These are phyloP conservation scores for Fagopyrum tataricum DNA, from an alignment of 148 eudicot species.

Conservation along the genomic window DNA sequence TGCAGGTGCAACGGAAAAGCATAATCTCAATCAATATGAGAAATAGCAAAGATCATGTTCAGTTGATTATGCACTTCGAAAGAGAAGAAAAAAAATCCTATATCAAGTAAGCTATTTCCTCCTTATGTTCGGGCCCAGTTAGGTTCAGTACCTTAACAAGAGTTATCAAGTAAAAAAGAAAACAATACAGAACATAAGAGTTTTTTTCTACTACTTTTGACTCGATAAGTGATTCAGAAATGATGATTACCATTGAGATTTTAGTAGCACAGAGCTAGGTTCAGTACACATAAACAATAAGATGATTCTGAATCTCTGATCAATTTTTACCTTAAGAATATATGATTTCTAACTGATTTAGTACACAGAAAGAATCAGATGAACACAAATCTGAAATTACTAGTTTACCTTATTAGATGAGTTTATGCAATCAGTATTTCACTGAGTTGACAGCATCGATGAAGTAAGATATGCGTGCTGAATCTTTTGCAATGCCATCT, in stretches of 20 bases:
- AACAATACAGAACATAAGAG: too few relatives aligned
- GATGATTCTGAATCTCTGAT: not conserved
- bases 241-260: too few relatives aligned
- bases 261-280: too few relatives aligned
- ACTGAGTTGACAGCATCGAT: constrained; percentile 61
- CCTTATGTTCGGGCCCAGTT: too few relatives aligned
- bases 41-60: too few relatives aligned
- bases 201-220: too few relatives aligned
- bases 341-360: not conserved
- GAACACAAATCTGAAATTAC: not conserved
- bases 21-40: not conserved
- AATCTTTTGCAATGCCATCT: constrained; percentile 71
- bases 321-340: not conserved
- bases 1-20: not conserved
- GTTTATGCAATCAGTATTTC: constrained; percentile 25
- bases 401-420: not conserved
- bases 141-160: too few relatives aligned
- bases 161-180: too few relatives aligned
- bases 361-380: not conserved
- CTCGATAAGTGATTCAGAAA: too few relatives aligned
- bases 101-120: too few relatives aligned
- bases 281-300: too few relatives aligned
- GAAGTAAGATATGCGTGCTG: constrained; percentile 46
- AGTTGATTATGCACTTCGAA: too few relatives aligned
- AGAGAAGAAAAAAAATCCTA: not conserved